Base-by-base conservation (phyloP, 2,329 filamentous ascomycete genomes). In the Nannizzia gypsea region DNA sequence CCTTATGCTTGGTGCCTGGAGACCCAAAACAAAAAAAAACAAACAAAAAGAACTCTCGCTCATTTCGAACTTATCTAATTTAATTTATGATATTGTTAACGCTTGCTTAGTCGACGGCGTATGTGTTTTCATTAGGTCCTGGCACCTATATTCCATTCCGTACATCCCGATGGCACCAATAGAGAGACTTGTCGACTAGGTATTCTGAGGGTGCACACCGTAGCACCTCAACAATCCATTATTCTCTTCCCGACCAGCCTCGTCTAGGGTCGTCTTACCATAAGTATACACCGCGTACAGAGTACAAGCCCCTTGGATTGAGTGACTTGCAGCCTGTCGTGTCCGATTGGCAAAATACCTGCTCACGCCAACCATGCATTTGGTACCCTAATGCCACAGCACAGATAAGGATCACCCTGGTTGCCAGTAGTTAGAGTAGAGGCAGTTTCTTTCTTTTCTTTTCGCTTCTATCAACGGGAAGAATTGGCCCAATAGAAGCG, bases 61-160 rank as follows among this genome's bases (percentile, higher is more conserved):
- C 26, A 31, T 34, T 31, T 31, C 28, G 6, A 31, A 54, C 28
- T 34, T 31, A 31, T 34, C 28, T 54, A 34, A 54, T 54, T 54
- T 54, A 34, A 54, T 54, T 34, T 31, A 54, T n/a, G 50, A 54
- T 54, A 20, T 34, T n/a, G n/a, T 54, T 54, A 34, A 54, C 26
- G 50, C 28, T 54, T 54, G 50, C 28, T 54, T 54, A 11, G 28
- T 54, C 28, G 15, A 31, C n/a, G 15, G 31, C 17, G 50, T 54
- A 54, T 54, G 24, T 54, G 17, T 36, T 20, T 17, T 13, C 8
- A n/a, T 17, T 54, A 13, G 15, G 6, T 13, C 28, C 50, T 54
- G 22, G n/a, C n/a, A n/a, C n/a, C n/a, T n/a, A n/a, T n/a, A n/a
- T n/a, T n/a, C n/a, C n/a, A n/a, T n/a, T 8, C 9, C 20, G 44